Conservation (phyloP, 257 asterid species). For the Rubia yunnanensis region DNA sequence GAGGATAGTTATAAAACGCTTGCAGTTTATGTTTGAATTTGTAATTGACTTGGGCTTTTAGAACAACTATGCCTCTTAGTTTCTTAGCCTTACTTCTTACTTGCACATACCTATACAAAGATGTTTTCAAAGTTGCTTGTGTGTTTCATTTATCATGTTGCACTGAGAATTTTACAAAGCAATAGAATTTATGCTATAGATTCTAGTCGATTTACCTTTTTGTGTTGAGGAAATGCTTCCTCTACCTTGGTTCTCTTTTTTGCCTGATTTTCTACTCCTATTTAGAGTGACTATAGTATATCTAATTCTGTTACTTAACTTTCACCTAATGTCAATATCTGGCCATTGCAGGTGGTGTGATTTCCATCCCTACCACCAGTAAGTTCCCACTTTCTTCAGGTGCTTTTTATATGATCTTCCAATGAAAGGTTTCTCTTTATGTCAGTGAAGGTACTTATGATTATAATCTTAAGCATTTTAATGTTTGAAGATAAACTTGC, state of each 20-base stretch:
- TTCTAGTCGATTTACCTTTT: background rate
- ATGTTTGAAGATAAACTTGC: background rate
- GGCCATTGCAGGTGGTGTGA: conserved; percentile 61
- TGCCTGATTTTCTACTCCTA: background rate
- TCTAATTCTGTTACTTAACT: background rate
- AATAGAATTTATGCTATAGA: background rate
- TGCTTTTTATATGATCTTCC: background rate
- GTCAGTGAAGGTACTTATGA: background rate
- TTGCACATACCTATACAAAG: no score
- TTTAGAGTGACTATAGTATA: background rate
- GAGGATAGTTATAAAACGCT: background rate
- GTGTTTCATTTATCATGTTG: background rate
- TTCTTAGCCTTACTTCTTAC: no score
- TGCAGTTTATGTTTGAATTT: background rate
- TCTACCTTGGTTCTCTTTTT: background rate
- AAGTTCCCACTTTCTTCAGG: conserved; percentile 24
- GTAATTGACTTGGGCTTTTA: background rate
- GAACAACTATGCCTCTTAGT: no score
- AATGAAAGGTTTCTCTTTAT: background rate
- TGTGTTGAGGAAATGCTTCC: background rate
- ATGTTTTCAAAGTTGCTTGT: background rate
- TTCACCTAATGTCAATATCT: conserved; percentile 17
- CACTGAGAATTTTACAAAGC: background rate
- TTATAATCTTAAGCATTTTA: background rate
- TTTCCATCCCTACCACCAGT: conserved; percentile 63